Evolutionary conservation across 2,329 filamentous ascomycete species (phyloP).

Genomic region (Fusarium mexicanum): DNA sequence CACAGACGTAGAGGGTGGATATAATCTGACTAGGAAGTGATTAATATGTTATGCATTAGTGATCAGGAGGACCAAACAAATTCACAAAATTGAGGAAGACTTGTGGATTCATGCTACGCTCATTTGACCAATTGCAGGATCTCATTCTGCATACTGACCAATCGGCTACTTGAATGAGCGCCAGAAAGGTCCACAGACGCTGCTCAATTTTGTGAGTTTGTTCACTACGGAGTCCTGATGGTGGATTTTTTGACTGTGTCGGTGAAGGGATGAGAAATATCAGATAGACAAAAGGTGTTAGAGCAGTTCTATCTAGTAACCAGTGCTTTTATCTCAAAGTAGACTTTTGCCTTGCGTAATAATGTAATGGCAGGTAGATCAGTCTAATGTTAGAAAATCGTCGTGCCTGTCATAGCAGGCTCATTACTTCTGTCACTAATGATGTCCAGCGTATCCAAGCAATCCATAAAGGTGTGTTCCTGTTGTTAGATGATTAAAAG

Average conservation of each 20-base stretch:
- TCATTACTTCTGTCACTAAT: fast-evolving
- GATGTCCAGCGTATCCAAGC: fast-evolving
- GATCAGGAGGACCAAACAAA: too few species aligned
- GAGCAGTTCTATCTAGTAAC: not conserved
- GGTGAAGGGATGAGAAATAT: not conserved
- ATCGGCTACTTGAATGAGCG: fast-evolving
- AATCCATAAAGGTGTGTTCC: fast-evolving
- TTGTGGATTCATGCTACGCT: not conserved
- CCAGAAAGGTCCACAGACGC: not conserved
- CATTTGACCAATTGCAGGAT: not conserved
- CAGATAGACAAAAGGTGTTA: not conserved
- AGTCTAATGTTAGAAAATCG: fast-evolving
- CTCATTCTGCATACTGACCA: fast-evolving
- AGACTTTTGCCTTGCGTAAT: fast-evolving
- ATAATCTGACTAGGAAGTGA: not conserved
- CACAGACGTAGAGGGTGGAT: fast-evolving
- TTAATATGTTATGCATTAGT: too few species aligned
- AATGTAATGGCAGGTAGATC: fast-evolving
- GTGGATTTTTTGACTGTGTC: not conserved
- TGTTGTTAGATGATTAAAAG: fast-evolving
- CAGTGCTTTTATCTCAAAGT: not conserved
- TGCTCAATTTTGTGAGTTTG: not conserved
- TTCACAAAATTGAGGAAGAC: fast-evolving
- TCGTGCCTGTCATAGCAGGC: fast-evolving
- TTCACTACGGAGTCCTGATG: not conserved